phyloP scores from a whole-genome alignment of 352 stramenopile species.

The Phytopythium kandeliae region DNA sequence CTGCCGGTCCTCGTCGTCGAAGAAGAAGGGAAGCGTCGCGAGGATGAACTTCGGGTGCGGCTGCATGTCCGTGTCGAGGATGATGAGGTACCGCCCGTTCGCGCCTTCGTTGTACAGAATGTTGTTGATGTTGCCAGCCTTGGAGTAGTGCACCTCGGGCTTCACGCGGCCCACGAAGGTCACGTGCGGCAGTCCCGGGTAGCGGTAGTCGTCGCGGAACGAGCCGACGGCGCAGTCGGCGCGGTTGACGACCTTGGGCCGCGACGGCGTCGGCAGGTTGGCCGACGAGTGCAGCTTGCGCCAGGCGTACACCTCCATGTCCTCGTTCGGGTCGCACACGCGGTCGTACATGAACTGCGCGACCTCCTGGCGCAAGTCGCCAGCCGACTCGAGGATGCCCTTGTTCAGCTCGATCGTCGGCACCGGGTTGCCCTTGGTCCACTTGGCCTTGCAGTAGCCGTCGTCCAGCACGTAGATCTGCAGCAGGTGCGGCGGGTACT shows the following conservation, averaged over 20 bases:
- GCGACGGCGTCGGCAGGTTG: slow-evolving; percentile 62
- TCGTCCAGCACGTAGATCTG: slow-evolving; percentile 84
- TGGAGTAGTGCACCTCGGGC: slow-evolving; percentile 77
- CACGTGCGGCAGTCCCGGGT: slow-evolving; percentile 69
- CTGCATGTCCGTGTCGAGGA: slow-evolving; percentile 84
- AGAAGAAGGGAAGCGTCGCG: slow-evolving; percentile 76
- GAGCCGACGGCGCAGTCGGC: slow-evolving; percentile 63
- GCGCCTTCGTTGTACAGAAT: slow-evolving; percentile 79
- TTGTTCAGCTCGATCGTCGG: slow-evolving; percentile 79
- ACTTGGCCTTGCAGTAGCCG: slow-evolving; percentile 84
- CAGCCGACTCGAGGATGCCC: slow-evolving; percentile 69
- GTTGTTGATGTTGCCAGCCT: slow-evolving; percentile 89
- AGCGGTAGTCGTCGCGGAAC: slow-evolving; percentile 82
- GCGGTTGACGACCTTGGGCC: slow-evolving; percentile 62
- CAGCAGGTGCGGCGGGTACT: slow-evolving; percentile 81
- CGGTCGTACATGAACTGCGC: slow-evolving; percentile 85
- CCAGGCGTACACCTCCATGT: slow-evolving; percentile 82
- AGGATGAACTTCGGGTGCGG: slow-evolving; percentile 74
- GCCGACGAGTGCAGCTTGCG: slow-evolving; percentile 80
- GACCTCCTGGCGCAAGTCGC: slow-evolving; percentile 73
- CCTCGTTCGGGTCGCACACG: slow-evolving; percentile 77
- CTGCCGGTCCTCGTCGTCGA: slow-evolving; percentile 63
- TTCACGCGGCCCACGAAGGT: slow-evolving; percentile 78
- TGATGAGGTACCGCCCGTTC: slow-evolving; percentile 73
- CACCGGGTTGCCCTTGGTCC: slow-evolving; percentile 63